phyloP scores from a whole-genome alignment of 2,329 filamentous ascomycete genomes.

The Paecilomyces sp. region DNA sequence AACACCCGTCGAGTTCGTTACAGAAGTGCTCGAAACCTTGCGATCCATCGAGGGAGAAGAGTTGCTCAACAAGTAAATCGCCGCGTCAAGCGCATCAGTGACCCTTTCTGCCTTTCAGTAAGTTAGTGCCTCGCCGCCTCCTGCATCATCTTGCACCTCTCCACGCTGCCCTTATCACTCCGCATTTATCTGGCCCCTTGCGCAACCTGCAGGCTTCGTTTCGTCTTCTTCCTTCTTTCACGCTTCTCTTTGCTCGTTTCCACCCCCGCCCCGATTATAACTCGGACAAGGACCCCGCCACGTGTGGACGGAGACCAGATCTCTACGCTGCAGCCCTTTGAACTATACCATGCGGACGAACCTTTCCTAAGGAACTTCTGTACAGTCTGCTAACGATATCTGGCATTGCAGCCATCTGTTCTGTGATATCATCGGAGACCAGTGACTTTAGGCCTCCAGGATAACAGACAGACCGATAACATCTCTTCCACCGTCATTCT shows the following conservation, averaged over 20 bases:
- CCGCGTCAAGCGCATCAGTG: background rate
- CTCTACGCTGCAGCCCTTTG: background rate
- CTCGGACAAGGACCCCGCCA: background rate
- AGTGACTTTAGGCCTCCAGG: background rate
- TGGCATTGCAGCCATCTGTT: background rate
- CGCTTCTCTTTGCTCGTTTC: too few species aligned
- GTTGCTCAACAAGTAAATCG: background rate
- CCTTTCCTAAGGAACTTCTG: background rate
- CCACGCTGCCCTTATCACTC: background rate
- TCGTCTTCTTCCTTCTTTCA: background rate
- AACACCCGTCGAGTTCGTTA: background rate
- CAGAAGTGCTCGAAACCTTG: slow-evolving; percentile 5
- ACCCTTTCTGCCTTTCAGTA: background rate
- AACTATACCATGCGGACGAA: background rate
- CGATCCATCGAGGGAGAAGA: background rate
- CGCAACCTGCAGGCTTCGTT: background rate
- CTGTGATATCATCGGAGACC: background rate
- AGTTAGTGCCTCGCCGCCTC: background rate
- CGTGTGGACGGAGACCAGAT: slow-evolving; percentile 1
- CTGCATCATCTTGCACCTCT: background rate
- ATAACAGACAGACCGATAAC: background rate
- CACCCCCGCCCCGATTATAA: background rate
- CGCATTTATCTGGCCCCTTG: background rate
- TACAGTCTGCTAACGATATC: background rate
- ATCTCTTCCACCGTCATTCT: background rate